Percentiles rank a stretch among this genome's conserved stretches.
Evolutionary conservation across 73 alveolate genomes (phyloP).

Genomic region (Breviolum minutum): DNA sequence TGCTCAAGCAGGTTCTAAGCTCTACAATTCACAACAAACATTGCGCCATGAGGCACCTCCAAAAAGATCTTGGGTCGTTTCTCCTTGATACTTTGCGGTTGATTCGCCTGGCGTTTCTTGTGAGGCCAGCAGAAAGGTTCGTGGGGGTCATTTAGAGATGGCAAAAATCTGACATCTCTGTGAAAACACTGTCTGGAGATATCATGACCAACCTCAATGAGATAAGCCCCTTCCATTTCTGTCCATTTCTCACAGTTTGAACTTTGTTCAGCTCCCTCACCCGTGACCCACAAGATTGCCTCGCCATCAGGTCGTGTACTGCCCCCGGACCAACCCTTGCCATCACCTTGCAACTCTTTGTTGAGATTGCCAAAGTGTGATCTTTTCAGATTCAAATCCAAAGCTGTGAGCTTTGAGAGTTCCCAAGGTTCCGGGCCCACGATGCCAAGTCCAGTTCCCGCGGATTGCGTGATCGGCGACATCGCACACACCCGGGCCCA

Average conservation of each 20-base stretch:
- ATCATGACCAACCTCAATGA: too few relatives aligned
- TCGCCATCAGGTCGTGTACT: constrained; percentile 93
- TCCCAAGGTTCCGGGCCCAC: constrained; percentile 31
- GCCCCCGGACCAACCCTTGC: constrained; percentile 94
- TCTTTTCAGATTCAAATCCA: neutral
- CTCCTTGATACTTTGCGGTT: constrained; percentile 93
- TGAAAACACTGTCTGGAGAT: neutral
- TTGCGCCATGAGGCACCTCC: neutral
- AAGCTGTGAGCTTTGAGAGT: neutral
- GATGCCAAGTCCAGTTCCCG: constrained; percentile 90
- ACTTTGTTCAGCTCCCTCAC: neutral
- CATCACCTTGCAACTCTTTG: constrained; percentile 7
- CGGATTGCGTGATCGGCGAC: constrained; percentile 79
- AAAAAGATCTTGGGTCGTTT: constrained; percentile 88
- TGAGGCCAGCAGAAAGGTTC: too few relatives aligned
- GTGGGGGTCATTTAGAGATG: too few relatives aligned
- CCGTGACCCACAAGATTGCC: neutral
- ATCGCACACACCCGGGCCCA: neutral
- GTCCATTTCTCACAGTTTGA: too few relatives aligned
- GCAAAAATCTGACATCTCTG: too few relatives aligned
- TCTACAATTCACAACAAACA: too few relatives aligned
- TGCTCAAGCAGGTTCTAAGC: too few relatives aligned
- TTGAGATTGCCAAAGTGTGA: too few relatives aligned
- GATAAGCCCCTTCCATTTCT: too few relatives aligned
- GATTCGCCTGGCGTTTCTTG: constrained; percentile 42